Percentiles rank a stretch among this genome's conserved stretches.
phyloP scores from a whole-genome alignment of 108 stramenopile species.

The Skeletonema tropicum region DNA sequence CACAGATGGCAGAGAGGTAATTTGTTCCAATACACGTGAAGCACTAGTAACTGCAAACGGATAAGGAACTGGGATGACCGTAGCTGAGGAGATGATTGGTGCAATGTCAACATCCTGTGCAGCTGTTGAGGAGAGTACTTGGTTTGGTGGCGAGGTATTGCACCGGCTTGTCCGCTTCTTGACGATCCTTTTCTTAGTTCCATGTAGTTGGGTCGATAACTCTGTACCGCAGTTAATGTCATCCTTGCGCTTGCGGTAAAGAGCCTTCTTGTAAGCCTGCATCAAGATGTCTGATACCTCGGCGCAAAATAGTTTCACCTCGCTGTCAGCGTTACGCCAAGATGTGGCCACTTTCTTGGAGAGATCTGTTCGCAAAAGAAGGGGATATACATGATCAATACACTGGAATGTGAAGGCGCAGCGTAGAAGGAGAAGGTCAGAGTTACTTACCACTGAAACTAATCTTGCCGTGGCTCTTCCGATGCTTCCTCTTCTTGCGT shows the following conservation, averaged over 20 bases:
- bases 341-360: not conserved
- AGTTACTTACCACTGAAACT: slow-evolving; percentile 26
- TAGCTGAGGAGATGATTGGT: not conserved
- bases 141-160: not conserved
- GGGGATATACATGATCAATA: not conserved
- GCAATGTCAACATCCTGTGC: not conserved
- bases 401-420: not conserved
- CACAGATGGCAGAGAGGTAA: not conserved
- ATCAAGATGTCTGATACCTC: not conserved
- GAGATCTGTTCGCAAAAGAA: not conserved
- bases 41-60: not conserved
- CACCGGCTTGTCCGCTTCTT: not conserved
- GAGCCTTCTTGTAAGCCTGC: slow-evolving; percentile 5
- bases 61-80: not conserved
- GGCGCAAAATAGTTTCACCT: slow-evolving; percentile 12
- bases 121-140: not conserved
- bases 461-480: slow-evolving; percentile 61
- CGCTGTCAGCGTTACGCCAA: not conserved
- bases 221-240: not conserved
- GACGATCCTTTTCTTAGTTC: not conserved
- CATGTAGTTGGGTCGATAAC: not conserved
- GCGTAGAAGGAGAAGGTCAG: no score
- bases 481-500: slow-evolving; percentile 21
- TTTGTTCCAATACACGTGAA: no score
- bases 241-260: not conserved